Conservation (phyloP, 2,329 filamentous ascomycete species). For the Curvularia sp. region DNA sequence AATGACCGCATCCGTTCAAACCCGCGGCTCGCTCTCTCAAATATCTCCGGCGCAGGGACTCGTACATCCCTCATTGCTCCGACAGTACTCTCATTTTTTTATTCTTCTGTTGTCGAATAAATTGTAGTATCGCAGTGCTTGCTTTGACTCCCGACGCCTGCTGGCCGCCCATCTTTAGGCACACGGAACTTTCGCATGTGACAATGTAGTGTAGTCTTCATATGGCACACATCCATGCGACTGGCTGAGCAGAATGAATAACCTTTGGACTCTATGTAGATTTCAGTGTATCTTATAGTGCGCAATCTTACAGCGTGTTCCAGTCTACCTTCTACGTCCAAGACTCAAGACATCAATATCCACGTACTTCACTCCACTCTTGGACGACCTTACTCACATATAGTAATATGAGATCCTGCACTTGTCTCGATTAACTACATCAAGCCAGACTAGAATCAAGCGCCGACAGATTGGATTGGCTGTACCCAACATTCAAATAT, state of each 20-base stretch:
- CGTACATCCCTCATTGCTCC: neutral
- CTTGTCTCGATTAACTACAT: neutral
- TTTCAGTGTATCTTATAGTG: neutral
- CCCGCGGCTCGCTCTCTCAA: constrained; percentile 24
- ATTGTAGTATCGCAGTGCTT: neutral
- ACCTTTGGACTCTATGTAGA: neutral
- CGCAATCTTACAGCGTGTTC: neutral
- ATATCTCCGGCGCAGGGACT: constrained; percentile 5
- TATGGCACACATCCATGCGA: neutral
- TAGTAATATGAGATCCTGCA: neutral
- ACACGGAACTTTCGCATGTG: constrained; percentile 8
- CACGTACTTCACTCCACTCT: neutral
- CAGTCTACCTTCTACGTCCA: neutral
- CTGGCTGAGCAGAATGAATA: neutral
- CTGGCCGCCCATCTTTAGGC: neutral
- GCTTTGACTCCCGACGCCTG: neutral
- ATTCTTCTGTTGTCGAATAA: neutral
- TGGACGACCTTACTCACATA: neutral
- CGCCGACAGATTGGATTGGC: too few relatives aligned
- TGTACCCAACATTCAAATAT: too few relatives aligned
- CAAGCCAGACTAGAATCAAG: too few relatives aligned
- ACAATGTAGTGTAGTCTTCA: neutral
- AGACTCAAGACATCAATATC: neutral
- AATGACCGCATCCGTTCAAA: constrained; percentile 37
- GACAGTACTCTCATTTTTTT: neutral